Evolutionary conservation across 768 basidiomycete genomes (phyloP).

Genomic region (Psilocybe azurescens): DNA sequence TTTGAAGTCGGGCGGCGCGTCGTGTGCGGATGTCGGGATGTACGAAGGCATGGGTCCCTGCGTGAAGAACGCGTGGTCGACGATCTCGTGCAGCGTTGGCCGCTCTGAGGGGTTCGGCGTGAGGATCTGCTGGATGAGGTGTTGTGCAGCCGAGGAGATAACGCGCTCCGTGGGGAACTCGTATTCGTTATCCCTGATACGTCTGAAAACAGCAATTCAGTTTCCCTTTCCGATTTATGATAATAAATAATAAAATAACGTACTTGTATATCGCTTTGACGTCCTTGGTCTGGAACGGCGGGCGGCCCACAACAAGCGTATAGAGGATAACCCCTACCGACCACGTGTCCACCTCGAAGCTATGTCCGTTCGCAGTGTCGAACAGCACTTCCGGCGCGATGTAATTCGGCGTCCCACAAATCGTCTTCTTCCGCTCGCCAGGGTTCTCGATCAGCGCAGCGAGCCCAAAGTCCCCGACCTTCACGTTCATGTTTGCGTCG

Average conservation of each 20-base stretch:
- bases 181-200: slow-evolving; percentile 93
- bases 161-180: slow-evolving; percentile 83
- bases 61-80: slow-evolving; percentile 85
- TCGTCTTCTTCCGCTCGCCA: slow-evolving; percentile 98
- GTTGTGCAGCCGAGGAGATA: slow-evolving; percentile 73
- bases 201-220: slow-evolving; percentile 45
- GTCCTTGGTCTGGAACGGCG: slow-evolving; percentile 98
- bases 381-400: slow-evolving; percentile 98
- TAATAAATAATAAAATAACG: slow-evolving; percentile 28
- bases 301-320: slow-evolving; percentile 92
- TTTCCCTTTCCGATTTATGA: slow-evolving; percentile 4
- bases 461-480: slow-evolving; percentile 97
- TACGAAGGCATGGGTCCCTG: slow-evolving; percentile 80
- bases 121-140: slow-evolving; percentile 84
- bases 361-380: slow-evolving; percentile 94
- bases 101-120: slow-evolving; percentile 84
- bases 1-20: slow-evolving; percentile 76
- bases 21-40: slow-evolving; percentile 82
- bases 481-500: slow-evolving; percentile 90
- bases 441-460: slow-evolving; percentile 96
- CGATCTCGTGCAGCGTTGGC: slow-evolving; percentile 84
- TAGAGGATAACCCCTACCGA: slow-evolving; percentile 97
- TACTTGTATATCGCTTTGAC: slow-evolving; percentile 96
- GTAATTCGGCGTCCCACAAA: slow-evolving; percentile 98
- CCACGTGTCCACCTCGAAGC: slow-evolving; percentile 99